phyloP scores from a whole-genome alignment of 2,329 filamentous ascomycete genomes.

The Pyricularia sp. region DNA sequence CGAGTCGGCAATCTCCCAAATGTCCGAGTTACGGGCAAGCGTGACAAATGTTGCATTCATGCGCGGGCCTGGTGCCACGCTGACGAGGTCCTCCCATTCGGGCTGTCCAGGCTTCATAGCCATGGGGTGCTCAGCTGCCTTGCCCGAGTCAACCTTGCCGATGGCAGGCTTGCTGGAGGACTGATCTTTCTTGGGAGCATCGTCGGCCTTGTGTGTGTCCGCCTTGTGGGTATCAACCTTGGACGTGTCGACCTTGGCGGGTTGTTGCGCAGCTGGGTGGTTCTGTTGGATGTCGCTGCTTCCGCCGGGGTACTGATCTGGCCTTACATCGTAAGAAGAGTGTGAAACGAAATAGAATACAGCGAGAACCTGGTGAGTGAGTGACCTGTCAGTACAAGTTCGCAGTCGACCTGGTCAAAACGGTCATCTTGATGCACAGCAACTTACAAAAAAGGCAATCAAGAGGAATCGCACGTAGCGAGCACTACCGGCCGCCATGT shows the following conservation, averaged over 20 bases:
- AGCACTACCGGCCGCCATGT: constrained; percentile 58
- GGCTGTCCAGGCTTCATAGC: constrained; percentile 41
- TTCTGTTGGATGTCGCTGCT: constrained; percentile 9
- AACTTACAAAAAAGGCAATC: constrained; percentile 68
- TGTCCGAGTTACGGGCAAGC: constrained; percentile 81
- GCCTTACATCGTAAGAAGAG: constrained; percentile 32
- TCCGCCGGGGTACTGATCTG: background rate
- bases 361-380: constrained; percentile 44
- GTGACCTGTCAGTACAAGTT: background rate
- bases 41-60: constrained; percentile 98
- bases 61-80: constrained; percentile 55
- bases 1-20: constrained; percentile 94
- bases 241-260: background rate
- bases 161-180: constrained; percentile 7
- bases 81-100: constrained; percentile 41
- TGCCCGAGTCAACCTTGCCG: constrained; percentile 16
- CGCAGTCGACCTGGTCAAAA: background rate
- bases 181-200: constrained; percentile 9
- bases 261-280: constrained; percentile 8
- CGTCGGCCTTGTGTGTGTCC: constrained; percentile 2
- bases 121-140: constrained; percentile 36
- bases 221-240: background rate
- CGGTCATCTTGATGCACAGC: background rate
- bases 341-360: constrained; percentile 76
- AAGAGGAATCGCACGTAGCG: constrained; percentile 71